Percentiles rank a stretch among this genome's conserved stretches.
Conservation (phyloP, 164 flowering plant genomes). For the Brasenia schreberi region DNA sequence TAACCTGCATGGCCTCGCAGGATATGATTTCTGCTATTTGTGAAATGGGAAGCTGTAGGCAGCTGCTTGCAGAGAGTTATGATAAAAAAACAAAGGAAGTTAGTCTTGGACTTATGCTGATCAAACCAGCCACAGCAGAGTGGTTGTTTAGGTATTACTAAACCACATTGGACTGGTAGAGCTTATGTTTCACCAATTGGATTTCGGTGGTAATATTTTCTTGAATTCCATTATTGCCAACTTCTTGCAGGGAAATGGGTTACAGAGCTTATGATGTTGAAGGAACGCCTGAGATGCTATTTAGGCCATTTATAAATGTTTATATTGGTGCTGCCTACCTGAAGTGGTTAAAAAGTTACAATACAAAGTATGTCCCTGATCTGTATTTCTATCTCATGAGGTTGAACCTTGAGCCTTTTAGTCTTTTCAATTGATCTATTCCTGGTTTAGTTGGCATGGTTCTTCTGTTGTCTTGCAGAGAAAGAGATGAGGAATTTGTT, state of each 20-base stretch:
- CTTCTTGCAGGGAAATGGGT: constrained; percentile 49
- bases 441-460: not conserved
- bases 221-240: not conserved
- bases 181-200: not conserved
- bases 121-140: constrained; percentile 51
- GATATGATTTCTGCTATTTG: constrained; percentile 83
- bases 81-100: constrained; percentile 48
- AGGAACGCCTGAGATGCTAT: constrained; percentile 32
- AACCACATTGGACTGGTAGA: not conserved
- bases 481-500: constrained; percentile 76
- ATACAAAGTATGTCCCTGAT: constrained; percentile 36
- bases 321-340: constrained; percentile 83
- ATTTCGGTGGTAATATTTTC: not conserved
- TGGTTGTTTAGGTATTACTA: constrained; percentile 47
- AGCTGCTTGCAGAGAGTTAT: constrained; percentile 43
- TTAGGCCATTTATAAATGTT: constrained; percentile 60
- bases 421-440: not conserved
- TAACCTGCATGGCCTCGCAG: constrained; percentile 19
- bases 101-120: constrained; percentile 68
- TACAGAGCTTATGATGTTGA: constrained; percentile 38
- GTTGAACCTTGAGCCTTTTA: not conserved
- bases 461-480: constrained; percentile 30
- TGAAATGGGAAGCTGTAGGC: constrained; percentile 79
- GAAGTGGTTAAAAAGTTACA: constrained; percentile 58
- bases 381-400: not conserved